A percentile compares a stretch with the other conserved stretches of the same genome.
phyloP scores from a whole-genome alignment of 352 stramenopile species.

The Phytophthora cajani region DNA sequence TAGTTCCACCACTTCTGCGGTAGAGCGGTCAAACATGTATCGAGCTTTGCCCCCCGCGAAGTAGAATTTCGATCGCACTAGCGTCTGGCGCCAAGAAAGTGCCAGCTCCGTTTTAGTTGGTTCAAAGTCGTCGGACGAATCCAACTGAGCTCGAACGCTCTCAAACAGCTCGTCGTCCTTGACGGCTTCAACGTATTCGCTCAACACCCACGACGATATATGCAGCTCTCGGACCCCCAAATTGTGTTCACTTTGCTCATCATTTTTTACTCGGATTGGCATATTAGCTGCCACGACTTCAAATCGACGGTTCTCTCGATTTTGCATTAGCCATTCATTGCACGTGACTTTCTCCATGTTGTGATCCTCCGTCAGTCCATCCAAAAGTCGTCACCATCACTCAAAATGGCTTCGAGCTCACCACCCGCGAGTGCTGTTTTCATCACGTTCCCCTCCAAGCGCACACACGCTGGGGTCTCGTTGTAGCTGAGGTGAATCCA shows the following conservation, averaged over 20 bases:
- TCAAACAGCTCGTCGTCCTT: neutral
- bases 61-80: slow-evolving; percentile 15
- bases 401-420: neutral
- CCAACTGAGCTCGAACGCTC: neutral
- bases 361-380: neutral
- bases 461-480: slow-evolving; percentile 1
- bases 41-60: slow-evolving; percentile 14
- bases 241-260: neutral
- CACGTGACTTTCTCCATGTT: neutral
- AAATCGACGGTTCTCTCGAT: neutral
- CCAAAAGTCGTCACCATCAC: slow-evolving; percentile 12
- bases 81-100: neutral
- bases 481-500: slow-evolving; percentile 4
- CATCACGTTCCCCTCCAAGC: slow-evolving; percentile 16
- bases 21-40: slow-evolving; percentile 1
- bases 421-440: neutral
- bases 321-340: neutral
- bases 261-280: too few relatives aligned
- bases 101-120: neutral
- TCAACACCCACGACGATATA: neutral
- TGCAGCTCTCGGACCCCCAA: too few relatives aligned
- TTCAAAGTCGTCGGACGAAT: neutral
- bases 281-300: neutral
- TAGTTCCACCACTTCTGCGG: neutral
- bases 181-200: neutral